Evolutionary conservation across 768 basidiomycete genomes (phyloP).

Genomic region (Trametes punicea): DNA sequence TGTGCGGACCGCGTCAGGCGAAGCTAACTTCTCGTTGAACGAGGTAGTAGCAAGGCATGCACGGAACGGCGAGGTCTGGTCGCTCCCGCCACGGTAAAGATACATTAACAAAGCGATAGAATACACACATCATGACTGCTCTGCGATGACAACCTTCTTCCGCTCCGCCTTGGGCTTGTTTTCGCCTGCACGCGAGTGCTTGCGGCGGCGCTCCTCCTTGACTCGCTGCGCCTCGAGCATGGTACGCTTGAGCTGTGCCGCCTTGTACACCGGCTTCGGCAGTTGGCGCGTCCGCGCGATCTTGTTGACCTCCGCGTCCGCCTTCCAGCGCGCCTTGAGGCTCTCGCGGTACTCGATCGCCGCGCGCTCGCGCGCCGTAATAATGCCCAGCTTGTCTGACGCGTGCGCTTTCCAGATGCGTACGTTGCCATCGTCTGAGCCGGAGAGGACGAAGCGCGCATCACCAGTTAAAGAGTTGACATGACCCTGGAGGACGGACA

Average conservation of each 20-base stretch:
- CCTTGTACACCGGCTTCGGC: constrained; percentile 88
- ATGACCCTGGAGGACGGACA: constrained; percentile 57
- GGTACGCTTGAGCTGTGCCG: constrained; percentile 81
- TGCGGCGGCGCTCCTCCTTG: constrained; percentile 91
- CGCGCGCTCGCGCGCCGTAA: constrained; percentile 87
- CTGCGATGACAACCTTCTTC: constrained; percentile 80
- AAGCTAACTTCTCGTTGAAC: too few species aligned
- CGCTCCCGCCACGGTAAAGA: too few species aligned
- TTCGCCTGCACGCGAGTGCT: constrained; percentile 83
- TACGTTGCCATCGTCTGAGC: constrained; percentile 94
- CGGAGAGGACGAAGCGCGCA: constrained; percentile 84
- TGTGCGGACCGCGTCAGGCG: too few species aligned
- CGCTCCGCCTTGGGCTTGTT: constrained; percentile 88
- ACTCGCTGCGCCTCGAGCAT: constrained; percentile 88
- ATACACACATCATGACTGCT: constrained; percentile 52
- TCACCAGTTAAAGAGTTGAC: constrained; percentile 87
- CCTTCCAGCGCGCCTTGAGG: constrained; percentile 85
- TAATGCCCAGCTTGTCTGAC: constrained; percentile 85
- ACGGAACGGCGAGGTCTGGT: too few species aligned
- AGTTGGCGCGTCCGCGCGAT: constrained; percentile 75
- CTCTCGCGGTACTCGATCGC: constrained; percentile 90
- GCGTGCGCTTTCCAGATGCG: constrained; percentile 94
- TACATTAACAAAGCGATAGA: background rate
- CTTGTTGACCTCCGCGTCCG: constrained; percentile 76
- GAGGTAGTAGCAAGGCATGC: too few species aligned